phyloP scores from a whole-genome alignment of 208 protist genomes.

The Acanthamoeba culbertsoni region DNA sequence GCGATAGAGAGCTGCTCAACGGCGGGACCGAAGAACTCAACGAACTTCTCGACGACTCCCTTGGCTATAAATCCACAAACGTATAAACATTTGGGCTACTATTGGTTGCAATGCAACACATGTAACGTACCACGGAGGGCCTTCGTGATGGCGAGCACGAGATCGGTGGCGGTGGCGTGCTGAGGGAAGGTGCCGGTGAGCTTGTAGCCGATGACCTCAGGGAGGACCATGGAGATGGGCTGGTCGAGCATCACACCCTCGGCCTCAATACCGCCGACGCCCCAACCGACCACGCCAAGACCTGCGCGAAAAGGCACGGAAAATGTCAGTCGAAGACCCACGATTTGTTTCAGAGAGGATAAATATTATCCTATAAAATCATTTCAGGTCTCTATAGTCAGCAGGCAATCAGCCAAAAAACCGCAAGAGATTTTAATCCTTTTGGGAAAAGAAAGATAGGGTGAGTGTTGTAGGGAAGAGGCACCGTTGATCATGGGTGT shows the following conservation, averaged over 20 bases:
- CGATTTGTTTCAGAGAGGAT: background rate
- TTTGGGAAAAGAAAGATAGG: constrained; percentile 78
- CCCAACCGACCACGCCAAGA: constrained; percentile 90
- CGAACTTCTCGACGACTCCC: constrained; percentile 95
- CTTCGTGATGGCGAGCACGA: constrained; percentile 93
- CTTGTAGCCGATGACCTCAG: constrained; percentile 94
- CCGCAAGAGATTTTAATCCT: constrained; percentile 2
- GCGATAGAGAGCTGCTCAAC: constrained; percentile 90
- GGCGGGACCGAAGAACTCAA: constrained; percentile 96
- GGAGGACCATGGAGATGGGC: constrained; percentile 92
- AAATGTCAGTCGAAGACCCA: background rate
- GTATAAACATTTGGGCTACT: background rate
- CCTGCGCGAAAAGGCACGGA: background rate
- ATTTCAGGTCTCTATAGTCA: constrained; percentile 25
- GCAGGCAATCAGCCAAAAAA: background rate
- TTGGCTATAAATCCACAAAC: constrained; percentile 57
- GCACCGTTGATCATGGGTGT: constrained; percentile 96
- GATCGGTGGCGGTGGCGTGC: constrained; percentile 94
- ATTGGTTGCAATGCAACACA: background rate
- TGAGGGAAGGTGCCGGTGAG: constrained; percentile 91
- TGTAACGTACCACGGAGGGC: constrained; percentile 26
- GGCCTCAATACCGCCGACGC: constrained; percentile 96
- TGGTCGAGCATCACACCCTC: constrained; percentile 96
- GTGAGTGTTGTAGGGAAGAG: background rate
- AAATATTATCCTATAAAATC: background rate